Conservation (phyloP, 2,329 filamentous ascomycete genomes). For the Pseudonectria foliicola region DNA sequence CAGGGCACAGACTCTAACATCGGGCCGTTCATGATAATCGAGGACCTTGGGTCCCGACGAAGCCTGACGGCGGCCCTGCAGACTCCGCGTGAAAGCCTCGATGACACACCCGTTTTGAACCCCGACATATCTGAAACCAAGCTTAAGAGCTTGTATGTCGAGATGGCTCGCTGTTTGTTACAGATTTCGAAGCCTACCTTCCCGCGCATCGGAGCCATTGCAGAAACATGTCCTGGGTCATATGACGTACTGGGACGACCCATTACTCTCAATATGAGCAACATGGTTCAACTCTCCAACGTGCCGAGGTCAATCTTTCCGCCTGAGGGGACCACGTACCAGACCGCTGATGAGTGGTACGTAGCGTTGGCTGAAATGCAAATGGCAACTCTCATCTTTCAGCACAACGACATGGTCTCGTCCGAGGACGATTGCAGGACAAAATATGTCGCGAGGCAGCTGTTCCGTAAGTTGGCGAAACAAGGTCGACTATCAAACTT, state of each 20-base stretch:
- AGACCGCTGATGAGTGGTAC: slow-evolving; percentile 28
- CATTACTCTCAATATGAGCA: slow-evolving; percentile 35
- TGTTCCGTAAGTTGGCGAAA: slow-evolving; percentile 17
- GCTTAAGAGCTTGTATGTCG: no score
- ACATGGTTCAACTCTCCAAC: slow-evolving; percentile 21
- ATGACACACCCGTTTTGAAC: slow-evolving; percentile 14
- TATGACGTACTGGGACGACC: no score
- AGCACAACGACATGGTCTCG: slow-evolving; percentile 28
- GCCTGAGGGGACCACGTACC: slow-evolving; percentile 9
- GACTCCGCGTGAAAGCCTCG: slow-evolving; percentile 9
- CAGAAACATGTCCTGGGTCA: no score
- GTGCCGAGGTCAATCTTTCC: slow-evolving; percentile 15
- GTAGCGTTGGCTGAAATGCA: slow-evolving; percentile 31
- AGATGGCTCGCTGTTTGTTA: no score
- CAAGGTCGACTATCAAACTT: slow-evolving; percentile 2
- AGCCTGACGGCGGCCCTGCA: slow-evolving; percentile 15
- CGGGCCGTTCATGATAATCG: slow-evolving; percentile 18
- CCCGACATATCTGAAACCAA: no score
- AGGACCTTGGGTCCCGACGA: slow-evolving; percentile 12
- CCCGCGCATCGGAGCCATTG: no score
- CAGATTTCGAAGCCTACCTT: no score
- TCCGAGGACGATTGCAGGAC: slow-evolving; percentile 16
- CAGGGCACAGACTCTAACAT: slow-evolving; percentile 14
- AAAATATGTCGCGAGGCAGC: slow-evolving; percentile 23
- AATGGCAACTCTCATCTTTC: slow-evolving; percentile 30